phyloP scores from a whole-genome alignment of 2,329 filamentous ascomycete genomes.

The Diaporthe velutina region DNA sequence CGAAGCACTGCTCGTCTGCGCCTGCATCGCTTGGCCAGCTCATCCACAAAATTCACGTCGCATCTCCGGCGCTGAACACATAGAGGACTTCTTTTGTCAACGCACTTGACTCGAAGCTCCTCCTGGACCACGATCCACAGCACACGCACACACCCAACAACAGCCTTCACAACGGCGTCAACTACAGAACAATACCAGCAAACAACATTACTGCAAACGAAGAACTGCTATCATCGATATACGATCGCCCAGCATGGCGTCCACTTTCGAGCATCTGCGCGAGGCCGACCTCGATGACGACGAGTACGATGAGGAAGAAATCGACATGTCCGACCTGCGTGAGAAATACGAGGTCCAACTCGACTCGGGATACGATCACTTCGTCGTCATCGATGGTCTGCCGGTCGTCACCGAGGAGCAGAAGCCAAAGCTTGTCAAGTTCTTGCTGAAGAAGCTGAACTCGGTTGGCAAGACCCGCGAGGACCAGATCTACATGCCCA shows the following conservation, averaged over 20 bases:
- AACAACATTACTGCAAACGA: conserved; percentile 22
- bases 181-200: conserved; percentile 27
- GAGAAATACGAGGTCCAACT: conserved; percentile 96
- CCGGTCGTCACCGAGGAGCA: conserved; percentile 90
- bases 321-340: conserved; percentile 93
- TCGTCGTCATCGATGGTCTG: conserved; percentile 95
- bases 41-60: neutral
- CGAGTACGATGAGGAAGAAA: conserved; percentile 90
- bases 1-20: neutral
- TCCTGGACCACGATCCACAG: conserved; percentile 30
- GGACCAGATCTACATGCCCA: conserved; percentile 92
- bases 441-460: conserved; percentile 93
- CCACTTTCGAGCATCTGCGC: conserved; percentile 89
- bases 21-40: conserved; percentile 11
- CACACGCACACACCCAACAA: conserved; percentile 24
- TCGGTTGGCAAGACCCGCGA: conserved; percentile 86
- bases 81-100: conserved; percentile 31
- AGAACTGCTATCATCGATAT: conserved; percentile 32
- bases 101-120: conserved; percentile 6
- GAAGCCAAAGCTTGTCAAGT: conserved; percentile 95
- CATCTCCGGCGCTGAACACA: neutral
- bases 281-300: conserved; percentile 90
- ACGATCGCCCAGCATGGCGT: conserved; percentile 77
- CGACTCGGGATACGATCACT: conserved; percentile 95
- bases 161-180: conserved; percentile 25